Evolutionary conservation across 1,139 yeast genomes (phyloP).

Genomic region (Yamadazyma taylorii): DNA sequence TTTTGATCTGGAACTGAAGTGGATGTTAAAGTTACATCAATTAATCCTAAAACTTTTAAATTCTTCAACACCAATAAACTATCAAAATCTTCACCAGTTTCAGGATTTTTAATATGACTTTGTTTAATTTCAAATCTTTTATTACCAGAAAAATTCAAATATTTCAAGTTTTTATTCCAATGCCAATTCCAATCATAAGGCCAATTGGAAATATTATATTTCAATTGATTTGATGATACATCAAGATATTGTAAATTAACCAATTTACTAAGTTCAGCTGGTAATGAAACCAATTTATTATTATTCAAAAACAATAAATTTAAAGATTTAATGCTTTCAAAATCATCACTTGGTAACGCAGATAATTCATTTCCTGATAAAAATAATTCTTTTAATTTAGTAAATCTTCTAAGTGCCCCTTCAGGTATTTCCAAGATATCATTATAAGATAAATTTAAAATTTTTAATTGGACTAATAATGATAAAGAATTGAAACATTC

Average conservation of each 20-base stretch:
- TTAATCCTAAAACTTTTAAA: constrained; percentile 75
- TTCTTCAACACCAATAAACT: constrained; percentile 75
- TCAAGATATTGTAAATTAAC: constrained; percentile 69
- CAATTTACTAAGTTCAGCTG: constrained; percentile 82
- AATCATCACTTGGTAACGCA: constrained; percentile 82
- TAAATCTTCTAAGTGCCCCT: constrained; percentile 63
- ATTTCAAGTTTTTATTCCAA: constrained; percentile 71
- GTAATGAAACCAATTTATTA: constrained; percentile 82
- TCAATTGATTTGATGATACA: constrained; percentile 87
- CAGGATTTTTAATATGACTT: constrained; percentile 49
- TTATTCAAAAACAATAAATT: constrained; percentile 71
- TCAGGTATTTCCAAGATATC: constrained; percentile 78
- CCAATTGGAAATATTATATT: constrained; percentile 90
- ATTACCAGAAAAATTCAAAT: constrained; percentile 89
- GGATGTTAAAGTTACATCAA: constrained; percentile 93
- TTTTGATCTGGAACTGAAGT: constrained; percentile 85
- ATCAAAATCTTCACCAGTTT: constrained; percentile 58
- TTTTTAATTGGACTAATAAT: constrained; percentile 55
- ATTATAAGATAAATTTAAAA: constrained; percentile 79
- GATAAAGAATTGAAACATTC: constrained; percentile 73
- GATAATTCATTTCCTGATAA: constrained; percentile 82
- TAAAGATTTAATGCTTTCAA: constrained; percentile 60
- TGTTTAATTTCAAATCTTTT: constrained; percentile 84
- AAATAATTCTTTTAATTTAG: constrained; percentile 63
- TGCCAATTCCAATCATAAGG: constrained; percentile 99